Evolutionary conservation across 257 asterid genomes (phyloP), one percentile per base, ranked within the genome.

Genomic region (Rauvolfia tetraphylla): DNA sequence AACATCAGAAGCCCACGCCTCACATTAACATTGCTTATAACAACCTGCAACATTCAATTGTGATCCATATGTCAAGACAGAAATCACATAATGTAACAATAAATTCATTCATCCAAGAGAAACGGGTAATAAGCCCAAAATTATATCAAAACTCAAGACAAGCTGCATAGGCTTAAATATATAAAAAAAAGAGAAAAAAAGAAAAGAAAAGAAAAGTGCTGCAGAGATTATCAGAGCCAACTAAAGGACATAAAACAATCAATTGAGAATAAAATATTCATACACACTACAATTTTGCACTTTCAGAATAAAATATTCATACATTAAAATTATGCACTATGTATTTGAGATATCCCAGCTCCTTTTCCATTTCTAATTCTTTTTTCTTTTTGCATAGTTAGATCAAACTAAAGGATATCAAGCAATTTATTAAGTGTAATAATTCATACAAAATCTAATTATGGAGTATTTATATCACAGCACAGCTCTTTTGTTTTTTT

Each of bases 1-100:
- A 95, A 80, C 96, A 93, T 86, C 87, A 95, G 69, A 58, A 93
- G 81, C 75, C 99, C 99, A 81, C 75, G 97, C 85, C 96, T 91
- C 53, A 95, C 81, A 82, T 89, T 79, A 51, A 95, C 96, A 84
- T 95, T 93, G 83, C 89, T 85, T 81, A 93, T 77, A 76, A 83
- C 94, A 73, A 93, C 86, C 99, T 95, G 89, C 72, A 74, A 70
- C 39, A 73, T 53, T 65, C 62, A 76, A 71, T 72, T 71, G 74
- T 13, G 29, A 58, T 73, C 41, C 14, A 68, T 73, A 80, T 80
- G 74, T 33, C 38, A 23, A 48, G 31, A 33, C 27, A 25, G 7
- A 39, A 31, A 20, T 58, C 22, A 5, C 29, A 27, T 62, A 68
- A 39, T 34, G 31, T 38, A 13, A 51, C 62, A 72, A 36, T 53